Evolutionary conservation across 2,329 filamentous ascomycete species (phyloP).

Genomic region (Atkinsonella hypoxylon): DNA sequence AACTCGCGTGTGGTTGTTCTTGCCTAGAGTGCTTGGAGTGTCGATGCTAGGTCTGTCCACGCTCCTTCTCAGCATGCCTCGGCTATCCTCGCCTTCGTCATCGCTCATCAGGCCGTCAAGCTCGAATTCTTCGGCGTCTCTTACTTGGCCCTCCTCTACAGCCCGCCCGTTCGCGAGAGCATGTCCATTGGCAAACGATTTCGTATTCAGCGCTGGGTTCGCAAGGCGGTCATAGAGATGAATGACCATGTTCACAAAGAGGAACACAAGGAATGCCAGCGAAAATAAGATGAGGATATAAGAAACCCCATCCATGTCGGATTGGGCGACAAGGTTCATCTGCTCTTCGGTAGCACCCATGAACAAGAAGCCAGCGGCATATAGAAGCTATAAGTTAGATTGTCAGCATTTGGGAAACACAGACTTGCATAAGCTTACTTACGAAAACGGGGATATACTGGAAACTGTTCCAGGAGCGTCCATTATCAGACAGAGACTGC

Average conservation of each 20-base stretch:
- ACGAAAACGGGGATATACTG: slow-evolving; percentile 43
- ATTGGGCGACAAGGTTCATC: slow-evolving; percentile 64
- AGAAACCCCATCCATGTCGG: slow-evolving; percentile 74
- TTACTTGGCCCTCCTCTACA: slow-evolving; percentile 44
- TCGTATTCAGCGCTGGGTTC: slow-evolving; percentile 23
- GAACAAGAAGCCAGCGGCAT: slow-evolving; percentile 88
- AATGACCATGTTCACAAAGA: slow-evolving; percentile 81
- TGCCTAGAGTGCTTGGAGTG: slow-evolving; percentile 28
- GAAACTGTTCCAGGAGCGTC: slow-evolving; percentile 53
- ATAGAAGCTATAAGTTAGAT: slow-evolving; percentile 53
- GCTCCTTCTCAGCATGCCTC: slow-evolving; percentile 23
- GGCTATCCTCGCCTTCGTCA: slow-evolving; percentile 56
- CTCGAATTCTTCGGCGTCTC: slow-evolving; percentile 87
- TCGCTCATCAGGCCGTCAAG: slow-evolving; percentile 83
- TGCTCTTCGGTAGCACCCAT: slow-evolving; percentile 97
- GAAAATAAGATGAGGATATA: slow-evolving; percentile 90
- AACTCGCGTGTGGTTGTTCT: slow-evolving; percentile 18
- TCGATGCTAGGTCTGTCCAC: slow-evolving; percentile 24
- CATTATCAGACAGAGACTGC: slow-evolving; percentile 51
- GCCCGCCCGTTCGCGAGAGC: slow-evolving; percentile 20
- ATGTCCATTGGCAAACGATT: slow-evolving; percentile 26
- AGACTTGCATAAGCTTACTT: slow-evolving; percentile 24
- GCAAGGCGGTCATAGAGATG: slow-evolving; percentile 62
- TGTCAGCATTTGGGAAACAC: not conserved
- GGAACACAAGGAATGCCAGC: slow-evolving; percentile 78